Evolutionary conservation across 306 rosid species (phyloP).

Genomic region (Gillenia trifoliata): DNA sequence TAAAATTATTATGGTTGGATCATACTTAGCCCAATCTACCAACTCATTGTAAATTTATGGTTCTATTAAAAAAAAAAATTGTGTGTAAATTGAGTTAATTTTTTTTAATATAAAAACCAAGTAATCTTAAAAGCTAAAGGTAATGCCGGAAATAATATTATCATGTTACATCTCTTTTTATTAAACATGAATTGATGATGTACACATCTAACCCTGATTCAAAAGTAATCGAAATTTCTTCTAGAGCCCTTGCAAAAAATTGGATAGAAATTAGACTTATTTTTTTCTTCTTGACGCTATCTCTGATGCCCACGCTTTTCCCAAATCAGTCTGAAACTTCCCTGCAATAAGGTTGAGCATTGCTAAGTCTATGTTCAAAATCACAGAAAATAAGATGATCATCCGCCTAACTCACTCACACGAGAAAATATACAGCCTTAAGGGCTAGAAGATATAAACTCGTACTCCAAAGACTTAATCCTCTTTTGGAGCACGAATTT

Average conservation of each 20-base stretch:
- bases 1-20: no score
- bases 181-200: not conserved
- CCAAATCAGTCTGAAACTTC: slow-evolving; percentile 82
- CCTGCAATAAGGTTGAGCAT: slow-evolving; percentile 32
- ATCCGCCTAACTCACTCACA: not conserved
- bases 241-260: not conserved
- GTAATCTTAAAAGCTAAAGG: not conserved
- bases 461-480: not conserved
- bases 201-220: not conserved
- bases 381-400: not conserved
- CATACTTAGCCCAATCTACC: no score
- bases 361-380: not conserved
- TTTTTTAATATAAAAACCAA: no score
- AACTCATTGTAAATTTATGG: no score
- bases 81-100: no score
- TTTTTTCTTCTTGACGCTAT: slow-evolving; percentile 64
- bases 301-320: slow-evolving; percentile 91
- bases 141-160: not conserved
- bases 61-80: no score
- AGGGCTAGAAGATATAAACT: not conserved
- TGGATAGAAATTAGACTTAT: slow-evolving; percentile 21
- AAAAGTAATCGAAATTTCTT: not conserved
- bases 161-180: not conserved
- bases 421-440: not conserved
- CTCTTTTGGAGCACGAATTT: not conserved